Percentiles rank a stretch among this genome's conserved stretches.
Evolutionary conservation across 495 filamentous ascomycete genomes (phyloP).

Genomic region (Pyronema omphalodes): DNA sequence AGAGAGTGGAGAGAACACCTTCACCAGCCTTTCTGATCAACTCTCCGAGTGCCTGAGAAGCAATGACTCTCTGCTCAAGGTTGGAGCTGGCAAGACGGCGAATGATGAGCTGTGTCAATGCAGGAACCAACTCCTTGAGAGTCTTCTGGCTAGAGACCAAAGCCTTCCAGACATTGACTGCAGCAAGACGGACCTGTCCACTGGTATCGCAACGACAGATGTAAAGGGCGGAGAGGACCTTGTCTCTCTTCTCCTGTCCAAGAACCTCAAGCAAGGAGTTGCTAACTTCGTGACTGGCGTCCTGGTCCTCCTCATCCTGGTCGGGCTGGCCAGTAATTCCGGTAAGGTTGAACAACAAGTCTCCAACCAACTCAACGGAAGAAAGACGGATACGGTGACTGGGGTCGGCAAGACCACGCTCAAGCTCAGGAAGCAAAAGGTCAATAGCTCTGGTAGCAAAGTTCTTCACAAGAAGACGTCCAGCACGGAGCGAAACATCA

Average conservation of each 20-base stretch:
- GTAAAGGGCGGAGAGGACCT: constrained; percentile 83
- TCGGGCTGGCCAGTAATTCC: constrained; percentile 76
- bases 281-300: constrained; percentile 61
- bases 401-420: constrained; percentile 85
- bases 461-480: constrained; percentile 89
- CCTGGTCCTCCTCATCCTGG: constrained; percentile 53
- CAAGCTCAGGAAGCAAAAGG: constrained; percentile 78
- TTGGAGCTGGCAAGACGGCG: constrained; percentile 85
- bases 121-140: constrained; percentile 86
- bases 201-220: constrained; percentile 97
- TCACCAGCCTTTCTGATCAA: constrained; percentile 93
- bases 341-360: constrained; percentile 92
- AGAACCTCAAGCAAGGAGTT: constrained; percentile 82
- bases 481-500: constrained; percentile 80
- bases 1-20: constrained; percentile 65
- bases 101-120: constrained; percentile 84
- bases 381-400: constrained; percentile 92
- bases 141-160: constrained; percentile 82
- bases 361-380: constrained; percentile 92
- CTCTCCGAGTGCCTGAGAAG: constrained; percentile 88
- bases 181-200: constrained; percentile 73
- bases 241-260: constrained; percentile 87
- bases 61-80: constrained; percentile 96
- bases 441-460: constrained; percentile 91
- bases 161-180: constrained; percentile 89